Evolutionary conservation across 2,329 filamentous ascomycete species (phyloP).

Genomic region (Aspergillus piperis): DNA sequence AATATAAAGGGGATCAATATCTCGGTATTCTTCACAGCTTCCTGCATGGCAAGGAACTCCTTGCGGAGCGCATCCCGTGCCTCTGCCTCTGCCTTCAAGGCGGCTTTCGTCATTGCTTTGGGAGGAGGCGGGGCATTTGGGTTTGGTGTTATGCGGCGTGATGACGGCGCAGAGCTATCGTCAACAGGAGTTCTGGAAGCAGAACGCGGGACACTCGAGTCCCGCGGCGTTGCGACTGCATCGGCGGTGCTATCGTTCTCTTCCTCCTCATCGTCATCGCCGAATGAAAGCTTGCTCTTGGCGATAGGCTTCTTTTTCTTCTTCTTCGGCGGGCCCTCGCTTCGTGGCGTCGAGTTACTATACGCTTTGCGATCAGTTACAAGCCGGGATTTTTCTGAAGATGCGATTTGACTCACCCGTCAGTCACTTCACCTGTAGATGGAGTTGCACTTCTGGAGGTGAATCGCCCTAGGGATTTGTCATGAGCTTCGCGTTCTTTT

Average conservation of each 20-base stretch:
- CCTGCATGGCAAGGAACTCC: conserved; percentile 80
- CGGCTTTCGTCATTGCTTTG: conserved; percentile 73
- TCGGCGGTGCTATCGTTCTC: conserved; percentile 46
- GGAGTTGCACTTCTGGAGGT: conserved; percentile 56
- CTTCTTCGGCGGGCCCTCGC: conserved; percentile 49
- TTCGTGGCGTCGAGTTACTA: conserved; percentile 55
- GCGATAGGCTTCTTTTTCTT: conserved; percentile 61
- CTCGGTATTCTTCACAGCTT: conserved; percentile 83
- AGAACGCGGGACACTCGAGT: conserved; percentile 42
- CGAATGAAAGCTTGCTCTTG: conserved; percentile 64
- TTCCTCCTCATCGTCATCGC: conserved; percentile 64
- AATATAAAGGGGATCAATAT: conserved; percentile 94
- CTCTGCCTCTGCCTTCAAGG: conserved; percentile 75
- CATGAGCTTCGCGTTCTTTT: conserved; percentile 78
- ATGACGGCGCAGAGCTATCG: conserved; percentile 28
- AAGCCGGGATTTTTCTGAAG: background rate
- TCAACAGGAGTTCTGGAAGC: conserved; percentile 41
- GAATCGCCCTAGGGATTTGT: conserved; percentile 54
- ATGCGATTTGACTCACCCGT: conserved; percentile 56
- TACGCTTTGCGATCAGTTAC: conserved; percentile 57
- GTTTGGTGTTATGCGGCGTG: conserved; percentile 45
- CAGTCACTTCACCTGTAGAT: conserved; percentile 47
- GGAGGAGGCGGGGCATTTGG: conserved; percentile 58
- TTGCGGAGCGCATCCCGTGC: conserved; percentile 73
- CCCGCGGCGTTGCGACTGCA: conserved; percentile 38